Conservation (phyloP, 208 protist genomes). For the Trypanosoma lewisi region DNA sequence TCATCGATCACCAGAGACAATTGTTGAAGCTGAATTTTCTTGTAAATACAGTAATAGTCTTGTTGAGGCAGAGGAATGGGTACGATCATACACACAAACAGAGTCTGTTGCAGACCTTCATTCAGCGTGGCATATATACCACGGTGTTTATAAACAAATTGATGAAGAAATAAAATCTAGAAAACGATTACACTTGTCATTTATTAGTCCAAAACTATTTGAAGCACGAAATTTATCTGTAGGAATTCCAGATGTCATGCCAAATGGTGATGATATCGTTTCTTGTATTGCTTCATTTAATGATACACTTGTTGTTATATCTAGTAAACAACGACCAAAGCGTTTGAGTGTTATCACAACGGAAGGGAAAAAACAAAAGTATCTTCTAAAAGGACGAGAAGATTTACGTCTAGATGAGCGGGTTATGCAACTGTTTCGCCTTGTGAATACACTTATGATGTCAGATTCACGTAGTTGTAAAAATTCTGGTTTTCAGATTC, state of each 20-base stretch:
- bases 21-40: conserved; percentile 94
- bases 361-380: conserved; percentile 96
- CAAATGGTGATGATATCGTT: conserved; percentile 69
- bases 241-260: conserved; percentile 85
- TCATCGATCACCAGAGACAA: conserved; percentile 87
- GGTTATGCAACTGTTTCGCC: conserved; percentile 99
- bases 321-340: conserved; percentile 99
- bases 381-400: conserved; percentile 98
- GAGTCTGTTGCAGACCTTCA: conserved; percentile 71
- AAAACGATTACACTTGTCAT: conserved; percentile 56
- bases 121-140: conserved; percentile 85
- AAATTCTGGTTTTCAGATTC: conserved; percentile 87
- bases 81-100: conserved; percentile 56
- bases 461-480: conserved; percentile 79
- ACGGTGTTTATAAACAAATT: conserved; percentile 73
- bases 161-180: conserved; percentile 68
- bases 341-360: conserved; percentile 93
- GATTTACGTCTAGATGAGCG: conserved; percentile 98
- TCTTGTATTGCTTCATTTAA: conserved; percentile 93
- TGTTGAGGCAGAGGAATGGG: conserved; percentile 64
- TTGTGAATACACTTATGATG: conserved; percentile 98
- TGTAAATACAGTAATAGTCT: conserved; percentile 62
- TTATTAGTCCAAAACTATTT: conserved; percentile 83
- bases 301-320: conserved; percentile 93
- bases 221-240: conserved; percentile 72